phyloP scores from a whole-genome alignment of 768 basidiomycete species.

The Suillus sp. region DNA sequence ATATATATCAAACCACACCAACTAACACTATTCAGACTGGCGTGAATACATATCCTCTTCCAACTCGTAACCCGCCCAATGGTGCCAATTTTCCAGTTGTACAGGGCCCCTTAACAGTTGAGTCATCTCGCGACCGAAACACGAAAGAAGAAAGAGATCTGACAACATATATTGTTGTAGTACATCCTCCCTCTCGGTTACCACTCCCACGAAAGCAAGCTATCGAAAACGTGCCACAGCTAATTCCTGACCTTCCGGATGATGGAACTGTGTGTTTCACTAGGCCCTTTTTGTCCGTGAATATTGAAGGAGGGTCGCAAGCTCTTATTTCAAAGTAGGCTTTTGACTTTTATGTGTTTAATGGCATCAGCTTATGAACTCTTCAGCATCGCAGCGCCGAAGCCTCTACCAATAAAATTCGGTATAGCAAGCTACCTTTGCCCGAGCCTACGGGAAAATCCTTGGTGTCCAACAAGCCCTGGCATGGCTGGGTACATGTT shows the following conservation, averaged over 20 bases:
- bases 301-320: conserved; percentile 9
- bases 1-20: not conserved
- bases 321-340: conserved; percentile 9
- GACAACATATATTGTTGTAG: not conserved
- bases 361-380: not conserved
- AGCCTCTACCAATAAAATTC: conserved; percentile 32
- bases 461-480: conserved; percentile 52
- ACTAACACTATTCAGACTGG: not conserved
- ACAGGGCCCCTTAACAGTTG: not conserved
- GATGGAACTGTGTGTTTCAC: conserved; percentile 5
- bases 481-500: conserved; percentile 59
- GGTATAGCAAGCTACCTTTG: conserved; percentile 47
- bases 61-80: not conserved
- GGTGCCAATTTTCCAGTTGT: not conserved
- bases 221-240: not conserved
- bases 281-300: not conserved
- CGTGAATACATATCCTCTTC: not conserved
- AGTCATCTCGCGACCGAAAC: not conserved
- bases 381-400: conserved; percentile 31
- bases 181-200: not conserved
- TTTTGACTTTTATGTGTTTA: too few relatives aligned
- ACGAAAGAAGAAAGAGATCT: not conserved
- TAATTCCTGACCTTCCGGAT: conserved; percentile 12
- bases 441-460: conserved; percentile 53
- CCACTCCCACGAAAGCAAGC: not conserved